Conservation (phyloP, 2,329 filamentous ascomycete genomes). For the Hirsutella rhossiliensis region DNA sequence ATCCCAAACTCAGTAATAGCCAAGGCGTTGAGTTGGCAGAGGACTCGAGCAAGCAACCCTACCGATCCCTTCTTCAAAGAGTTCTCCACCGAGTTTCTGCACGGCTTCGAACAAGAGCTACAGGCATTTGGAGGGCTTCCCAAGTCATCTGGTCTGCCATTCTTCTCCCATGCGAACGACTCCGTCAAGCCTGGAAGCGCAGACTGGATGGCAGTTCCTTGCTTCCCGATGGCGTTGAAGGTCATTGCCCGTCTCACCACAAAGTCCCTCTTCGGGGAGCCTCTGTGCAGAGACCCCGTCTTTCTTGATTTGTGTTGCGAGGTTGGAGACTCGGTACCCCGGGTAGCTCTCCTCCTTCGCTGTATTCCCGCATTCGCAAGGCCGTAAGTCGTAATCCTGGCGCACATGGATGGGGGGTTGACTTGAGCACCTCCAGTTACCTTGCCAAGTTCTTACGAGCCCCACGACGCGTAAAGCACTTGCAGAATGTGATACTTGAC, state of each 20-base stretch:
- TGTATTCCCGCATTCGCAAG: slow-evolving; percentile 2
- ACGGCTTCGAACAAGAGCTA: slow-evolving; percentile 4
- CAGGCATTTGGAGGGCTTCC: background rate
- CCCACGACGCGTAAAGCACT: background rate
- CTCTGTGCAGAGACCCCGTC: slow-evolving; percentile 3
- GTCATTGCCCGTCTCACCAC: slow-evolving; percentile 6
- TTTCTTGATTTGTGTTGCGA: slow-evolving; percentile 6
- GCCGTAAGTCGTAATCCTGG: background rate
- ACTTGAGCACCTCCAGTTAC: background rate
- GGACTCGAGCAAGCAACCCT: slow-evolving; percentile 4
- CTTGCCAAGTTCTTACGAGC: slow-evolving; percentile 2
- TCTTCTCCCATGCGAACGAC: background rate
- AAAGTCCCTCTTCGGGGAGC: slow-evolving; percentile 5
- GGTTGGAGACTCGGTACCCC: slow-evolving; percentile 5
- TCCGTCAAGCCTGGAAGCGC: background rate
- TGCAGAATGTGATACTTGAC: slow-evolving; percentile 1
- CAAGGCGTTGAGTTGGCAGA: slow-evolving; percentile 7
- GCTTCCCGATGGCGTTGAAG: slow-evolving; percentile 6
- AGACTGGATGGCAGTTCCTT: slow-evolving; percentile 4
- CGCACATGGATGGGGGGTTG: background rate
- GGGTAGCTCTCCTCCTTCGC: slow-evolving; percentile 5
- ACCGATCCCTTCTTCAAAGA: slow-evolving; percentile 5
- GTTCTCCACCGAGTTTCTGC: slow-evolving; percentile 5
- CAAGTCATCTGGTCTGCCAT: background rate
- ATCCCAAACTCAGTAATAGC: slow-evolving; percentile 6